Evolutionary conservation across 805 yeast species (phyloP).

Genomic region (Geotrichum ghanense): DNA sequence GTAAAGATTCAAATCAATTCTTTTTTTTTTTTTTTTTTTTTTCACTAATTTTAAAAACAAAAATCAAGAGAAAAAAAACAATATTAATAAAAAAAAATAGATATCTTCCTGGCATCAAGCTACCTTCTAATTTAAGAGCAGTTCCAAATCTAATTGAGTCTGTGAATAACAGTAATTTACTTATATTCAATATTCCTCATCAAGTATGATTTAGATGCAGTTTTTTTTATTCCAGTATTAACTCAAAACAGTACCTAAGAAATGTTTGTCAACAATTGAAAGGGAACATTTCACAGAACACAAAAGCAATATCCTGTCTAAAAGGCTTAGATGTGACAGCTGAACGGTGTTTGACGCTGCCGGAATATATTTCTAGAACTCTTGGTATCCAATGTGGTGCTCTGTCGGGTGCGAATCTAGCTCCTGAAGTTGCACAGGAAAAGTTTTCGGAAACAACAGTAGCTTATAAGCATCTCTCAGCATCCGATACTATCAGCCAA

Average conservation of each 20-base stretch:
- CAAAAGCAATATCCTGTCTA: constrained; percentile 87
- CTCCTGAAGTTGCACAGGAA: constrained; percentile 91
- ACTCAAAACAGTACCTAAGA: constrained; percentile 41
- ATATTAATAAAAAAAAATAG: too few relatives aligned
- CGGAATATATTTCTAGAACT: constrained; percentile 65
- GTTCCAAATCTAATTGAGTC: constrained; percentile 73
- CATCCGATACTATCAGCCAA: constrained; percentile 68
- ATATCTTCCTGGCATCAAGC: constrained; percentile 77
- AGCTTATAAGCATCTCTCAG: constrained; percentile 69
- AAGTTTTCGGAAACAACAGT: constrained; percentile 98
- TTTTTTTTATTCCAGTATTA: not conserved
- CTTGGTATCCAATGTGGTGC: constrained; percentile 92
- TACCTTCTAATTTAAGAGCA: constrained; percentile 82
- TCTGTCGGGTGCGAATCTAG: constrained; percentile 92
- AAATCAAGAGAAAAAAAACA: too few relatives aligned
- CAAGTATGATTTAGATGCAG: constrained; percentile 35
- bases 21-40: too few relatives aligned
- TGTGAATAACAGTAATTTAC: constrained; percentile 69
- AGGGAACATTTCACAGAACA: constrained; percentile 58
- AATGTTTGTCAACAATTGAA: constrained; percentile 63
- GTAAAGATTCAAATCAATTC: too few relatives aligned
- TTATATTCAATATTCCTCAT: constrained; percentile 93
- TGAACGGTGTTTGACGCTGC: constrained; percentile 73
- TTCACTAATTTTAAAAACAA: too few relatives aligned
- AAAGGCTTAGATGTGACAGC: constrained; percentile 88